Conservation (phyloP, 108 stramenopile genomes). For the Skeletonema potamos region DNA sequence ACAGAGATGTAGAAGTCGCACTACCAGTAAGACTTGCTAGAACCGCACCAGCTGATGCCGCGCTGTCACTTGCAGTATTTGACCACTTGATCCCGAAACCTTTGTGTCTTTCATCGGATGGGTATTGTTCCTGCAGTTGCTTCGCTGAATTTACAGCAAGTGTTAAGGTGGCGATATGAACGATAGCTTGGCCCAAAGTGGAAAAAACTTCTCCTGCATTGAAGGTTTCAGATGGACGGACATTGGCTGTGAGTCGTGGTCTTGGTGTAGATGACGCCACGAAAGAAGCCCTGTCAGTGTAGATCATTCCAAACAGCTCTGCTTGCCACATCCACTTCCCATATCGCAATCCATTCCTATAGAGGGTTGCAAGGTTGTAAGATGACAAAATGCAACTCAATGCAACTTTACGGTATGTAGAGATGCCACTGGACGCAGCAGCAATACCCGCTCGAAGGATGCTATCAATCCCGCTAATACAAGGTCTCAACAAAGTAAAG, state of each 20-base stretch:
- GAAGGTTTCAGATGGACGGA: conserved; percentile 57
- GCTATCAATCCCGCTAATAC: conserved; percentile 63
- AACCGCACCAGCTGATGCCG: conserved; percentile 13
- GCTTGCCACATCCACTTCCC: conserved; percentile 65
- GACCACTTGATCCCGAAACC: conserved; percentile 22
- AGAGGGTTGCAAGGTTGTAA: conserved; percentile 59
- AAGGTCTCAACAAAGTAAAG: conserved; percentile 68
- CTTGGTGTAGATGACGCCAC: conserved; percentile 52
- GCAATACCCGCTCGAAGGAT: conserved; percentile 60
- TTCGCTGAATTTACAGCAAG: conserved; percentile 40
- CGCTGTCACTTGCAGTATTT: neutral
- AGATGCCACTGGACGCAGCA: conserved; percentile 47
- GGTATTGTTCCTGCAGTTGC: conserved; percentile 23
- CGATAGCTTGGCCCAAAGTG: conserved; percentile 44
- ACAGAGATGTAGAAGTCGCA: neutral
- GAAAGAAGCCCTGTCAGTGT: conserved; percentile 31
- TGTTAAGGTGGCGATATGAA: conserved; percentile 49
- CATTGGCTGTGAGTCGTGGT: conserved; percentile 37
- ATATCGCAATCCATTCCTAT: conserved; percentile 64
- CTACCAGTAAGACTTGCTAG: conserved; percentile 10
- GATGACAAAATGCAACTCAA: conserved; percentile 57
- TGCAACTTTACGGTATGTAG: conserved; percentile 41
- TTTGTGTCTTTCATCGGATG: neutral
- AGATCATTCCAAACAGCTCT: conserved; percentile 38
- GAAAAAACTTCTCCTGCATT: conserved; percentile 32